Evolutionary conservation across 2,329 filamentous ascomycete species (phyloP), one percentile per base, ranked within the genome.

Genomic region (Talaromyces islandicus): DNA sequence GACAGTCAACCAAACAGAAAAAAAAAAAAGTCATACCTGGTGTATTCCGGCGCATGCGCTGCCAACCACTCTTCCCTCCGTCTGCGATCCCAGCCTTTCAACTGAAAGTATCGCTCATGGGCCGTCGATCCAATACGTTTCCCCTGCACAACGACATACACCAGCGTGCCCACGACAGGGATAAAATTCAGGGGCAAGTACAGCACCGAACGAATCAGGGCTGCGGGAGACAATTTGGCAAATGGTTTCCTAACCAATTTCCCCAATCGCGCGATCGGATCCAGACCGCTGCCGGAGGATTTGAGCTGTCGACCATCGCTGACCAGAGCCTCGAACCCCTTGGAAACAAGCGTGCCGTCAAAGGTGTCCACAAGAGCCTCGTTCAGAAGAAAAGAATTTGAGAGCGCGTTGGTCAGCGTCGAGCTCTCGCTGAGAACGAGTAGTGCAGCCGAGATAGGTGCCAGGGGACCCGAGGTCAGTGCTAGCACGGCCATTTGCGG

Each of bases 111-210:
- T 76, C 94, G 73, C 3, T 74, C 71, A 69, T 85, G 82, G 41
- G 80, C 78, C 0, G 77, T 77, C 46, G 85, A 84, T 2, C 82
- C 85, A 27, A 77, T 71, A 60, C 78, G 79, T 67, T 73, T 74
- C 74, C 88, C 89, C 74, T 96, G 91, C 17, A 95, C 72, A 29
- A 89, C 72, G 35, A 97, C 83, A 73, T 96, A 97, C 4, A 92
- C 78, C 7, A 87, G 78, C 0, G 92, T 96, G 6, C 93, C 93
- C 19, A 96, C 85, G 0, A 97, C 83, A 0, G 93, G 93, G 57
- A 97, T 92, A 71, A 96, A 92, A 78, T 97, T 97, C 62, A 97
- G 81, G 11, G 93, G 92, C 48, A 96, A 80, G 71, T 95, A 94
- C 77, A 97, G 84, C 64, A 96, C 71, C 68, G 93, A 93, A 48